A percentile compares a stretch with the other conserved stretches of the same genome.
These are phyloP conservation scores for Fusarium pininemorale DNA, from an alignment of 2,329 filamentous ascomycete genomes.

Conservation along the genomic window DNA sequence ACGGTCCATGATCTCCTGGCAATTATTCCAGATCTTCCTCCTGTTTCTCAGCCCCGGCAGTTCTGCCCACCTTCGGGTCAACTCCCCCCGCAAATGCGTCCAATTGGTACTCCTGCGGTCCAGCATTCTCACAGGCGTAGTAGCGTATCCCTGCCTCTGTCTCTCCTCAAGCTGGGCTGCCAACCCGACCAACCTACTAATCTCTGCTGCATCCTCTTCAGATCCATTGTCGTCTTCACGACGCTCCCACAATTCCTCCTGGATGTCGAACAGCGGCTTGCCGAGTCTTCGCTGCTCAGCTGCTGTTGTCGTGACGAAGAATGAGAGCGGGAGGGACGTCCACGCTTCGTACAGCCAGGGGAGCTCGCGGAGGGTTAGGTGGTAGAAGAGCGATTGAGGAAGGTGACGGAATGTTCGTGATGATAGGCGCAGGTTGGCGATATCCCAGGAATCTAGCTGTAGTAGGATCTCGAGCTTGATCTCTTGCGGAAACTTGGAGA, in stretches of 20 bases:
- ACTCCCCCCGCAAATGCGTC: not conserved
- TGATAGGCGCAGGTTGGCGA: not conserved
- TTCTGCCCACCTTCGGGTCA: not conserved
- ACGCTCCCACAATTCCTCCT: not conserved
- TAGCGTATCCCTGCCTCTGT: not conserved
- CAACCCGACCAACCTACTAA: not conserved
- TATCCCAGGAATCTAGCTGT: not conserved
- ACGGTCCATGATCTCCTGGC: not conserved
- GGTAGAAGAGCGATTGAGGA: slow-evolving; percentile 1
- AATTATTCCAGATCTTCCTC: slow-evolving; percentile 12
- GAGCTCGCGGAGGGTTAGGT: not conserved
- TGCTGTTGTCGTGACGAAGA: slow-evolving; percentile 18
- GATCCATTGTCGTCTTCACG: too few species aligned
- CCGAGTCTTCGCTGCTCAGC: slow-evolving; percentile 3
- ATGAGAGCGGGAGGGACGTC: slow-evolving; percentile 12
- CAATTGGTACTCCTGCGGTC: not conserved
- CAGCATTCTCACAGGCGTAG: not conserved
- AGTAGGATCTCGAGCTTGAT: not conserved
- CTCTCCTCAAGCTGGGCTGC: not conserved
- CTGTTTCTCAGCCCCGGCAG: slow-evolving; percentile 3
- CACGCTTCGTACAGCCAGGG: slow-evolving; percentile 36
- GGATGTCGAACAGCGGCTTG: not conserved
- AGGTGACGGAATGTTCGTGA: slow-evolving; percentile 20
- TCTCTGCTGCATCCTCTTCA: not conserved
- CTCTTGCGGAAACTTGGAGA: not conserved